These are phyloP conservation scores for Calonectria pauciramosa DNA, from an alignment of 2,329 filamentous ascomycete genomes.

Conservation along the genomic window DNA sequence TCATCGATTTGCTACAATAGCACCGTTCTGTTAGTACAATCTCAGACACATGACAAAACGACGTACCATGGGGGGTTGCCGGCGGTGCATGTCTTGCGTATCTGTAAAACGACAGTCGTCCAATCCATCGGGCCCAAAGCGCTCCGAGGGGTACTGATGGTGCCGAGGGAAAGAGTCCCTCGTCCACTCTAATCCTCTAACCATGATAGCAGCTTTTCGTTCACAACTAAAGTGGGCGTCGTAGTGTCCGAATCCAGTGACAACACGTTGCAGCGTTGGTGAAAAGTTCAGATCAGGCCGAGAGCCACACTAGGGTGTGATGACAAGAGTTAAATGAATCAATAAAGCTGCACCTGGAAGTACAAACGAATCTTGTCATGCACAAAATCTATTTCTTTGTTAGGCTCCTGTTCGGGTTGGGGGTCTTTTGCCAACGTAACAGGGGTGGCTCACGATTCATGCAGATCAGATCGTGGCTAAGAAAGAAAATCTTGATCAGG, in stretches of 20 bases:
- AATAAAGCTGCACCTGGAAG: not conserved
- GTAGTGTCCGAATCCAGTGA: not conserved
- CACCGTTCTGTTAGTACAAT: conserved; percentile 27
- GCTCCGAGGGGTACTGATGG: conserved; percentile 46
- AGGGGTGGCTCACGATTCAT: conserved; percentile 4
- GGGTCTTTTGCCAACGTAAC: not conserved
- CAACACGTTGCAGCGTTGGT: not conserved
- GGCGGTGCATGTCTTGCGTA: conserved; percentile 51
- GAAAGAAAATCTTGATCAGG: not conserved
- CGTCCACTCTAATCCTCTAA: conserved; percentile 51
- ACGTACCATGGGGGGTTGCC: conserved; percentile 57
- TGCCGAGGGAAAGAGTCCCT: conserved; percentile 57
- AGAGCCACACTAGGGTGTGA: not conserved
- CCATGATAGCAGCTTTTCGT: conserved; percentile 49
- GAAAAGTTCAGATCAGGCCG: not conserved
- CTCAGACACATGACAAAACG: not conserved
- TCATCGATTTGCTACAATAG: conserved; percentile 62
- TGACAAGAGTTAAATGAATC: not conserved
- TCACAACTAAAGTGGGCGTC: not conserved
- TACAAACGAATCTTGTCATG: not conserved
- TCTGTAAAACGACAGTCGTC: conserved; percentile 55
- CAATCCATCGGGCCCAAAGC: conserved; percentile 45
- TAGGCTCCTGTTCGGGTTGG: not conserved
- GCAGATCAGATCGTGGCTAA: conserved; percentile 3
- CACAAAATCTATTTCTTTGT: not conserved